These are phyloP conservation scores for Puya raimondii DNA, from an alignment of 176 grass and related monocot genomes.

Conservation along the genomic window DNA sequence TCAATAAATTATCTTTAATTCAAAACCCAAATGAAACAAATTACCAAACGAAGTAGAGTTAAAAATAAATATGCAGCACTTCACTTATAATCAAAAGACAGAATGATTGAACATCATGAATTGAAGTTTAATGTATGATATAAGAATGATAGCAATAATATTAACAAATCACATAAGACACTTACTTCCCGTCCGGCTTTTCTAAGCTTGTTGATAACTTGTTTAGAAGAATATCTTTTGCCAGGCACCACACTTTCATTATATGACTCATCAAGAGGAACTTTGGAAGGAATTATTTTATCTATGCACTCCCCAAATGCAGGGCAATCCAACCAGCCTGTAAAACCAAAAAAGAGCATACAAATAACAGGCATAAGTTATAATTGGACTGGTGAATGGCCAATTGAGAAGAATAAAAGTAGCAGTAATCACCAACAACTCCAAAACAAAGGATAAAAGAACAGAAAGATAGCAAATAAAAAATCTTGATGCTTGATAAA, in stretches of 20 bases:
- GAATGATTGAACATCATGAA: not conserved
- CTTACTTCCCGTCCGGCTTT: constrained; percentile 86
- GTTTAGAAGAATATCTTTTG: constrained; percentile 96
- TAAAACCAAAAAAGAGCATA: constrained; percentile 7
- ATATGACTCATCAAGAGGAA: constrained; percentile 94
- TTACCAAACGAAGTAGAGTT: too few species aligned
- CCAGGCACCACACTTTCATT: constrained; percentile 79
- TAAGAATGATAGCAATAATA: not conserved
- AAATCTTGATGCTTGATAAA: too few species aligned
- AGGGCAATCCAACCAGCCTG: constrained; percentile 94
- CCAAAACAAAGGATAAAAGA: too few species aligned
- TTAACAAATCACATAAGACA: constrained; percentile 13
- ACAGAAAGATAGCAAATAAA: too few species aligned
- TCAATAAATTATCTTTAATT: too few species aligned
- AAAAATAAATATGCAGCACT: not conserved
- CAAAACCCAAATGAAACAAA: too few species aligned
- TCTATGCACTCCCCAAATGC: constrained; percentile 83
- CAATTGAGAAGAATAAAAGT: too few species aligned
- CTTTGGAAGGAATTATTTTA: constrained; percentile 96
- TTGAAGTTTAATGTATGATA: not conserved
- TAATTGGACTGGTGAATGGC: too few species aligned
- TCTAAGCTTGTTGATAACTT: constrained; percentile 84
- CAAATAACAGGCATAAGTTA: constrained; percentile 1
- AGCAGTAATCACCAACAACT: too few species aligned
- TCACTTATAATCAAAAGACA: too few species aligned